Percentiles rank a stretch among this genome's conserved stretches.
These are phyloP conservation scores for Aspergillus saccharolyticus DNA, from an alignment of 495 filamentous ascomycete genomes.

Conservation along the genomic window DNA sequence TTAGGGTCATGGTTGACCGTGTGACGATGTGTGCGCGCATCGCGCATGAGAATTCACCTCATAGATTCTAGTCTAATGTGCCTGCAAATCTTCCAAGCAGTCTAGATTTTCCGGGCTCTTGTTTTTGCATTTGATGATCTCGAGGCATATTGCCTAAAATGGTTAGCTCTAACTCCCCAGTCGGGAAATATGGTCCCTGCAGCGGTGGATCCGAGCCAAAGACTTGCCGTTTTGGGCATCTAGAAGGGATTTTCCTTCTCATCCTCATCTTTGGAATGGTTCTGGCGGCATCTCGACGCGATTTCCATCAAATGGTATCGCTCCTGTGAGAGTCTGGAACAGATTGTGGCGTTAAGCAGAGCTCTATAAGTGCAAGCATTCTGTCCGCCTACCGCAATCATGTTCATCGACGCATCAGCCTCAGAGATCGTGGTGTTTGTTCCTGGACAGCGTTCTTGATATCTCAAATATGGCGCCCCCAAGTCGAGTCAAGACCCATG, in stretches of 20 bases:
- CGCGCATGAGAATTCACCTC: no score
- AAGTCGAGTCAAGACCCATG: constrained; percentile 5
- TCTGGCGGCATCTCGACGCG: not conserved
- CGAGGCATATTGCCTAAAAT: constrained; percentile 28
- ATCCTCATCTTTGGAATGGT: not conserved
- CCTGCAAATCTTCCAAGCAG: no score
- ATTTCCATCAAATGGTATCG: no score
- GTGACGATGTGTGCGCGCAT: no score
- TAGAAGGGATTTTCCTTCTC: not conserved
- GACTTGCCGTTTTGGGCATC: constrained; percentile 3
- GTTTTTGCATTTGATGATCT: constrained; percentile 4
- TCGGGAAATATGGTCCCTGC: constrained; percentile 18
- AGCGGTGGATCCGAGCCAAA: constrained; percentile 13
- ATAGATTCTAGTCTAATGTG: no score
- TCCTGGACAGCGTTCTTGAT: not conserved
- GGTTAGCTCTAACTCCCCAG: constrained; percentile 21
- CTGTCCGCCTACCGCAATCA: not conserved
- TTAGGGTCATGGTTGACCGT: no score
- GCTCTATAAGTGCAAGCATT: not conserved
- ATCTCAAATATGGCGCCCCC: constrained; percentile 22
- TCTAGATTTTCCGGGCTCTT: no score
- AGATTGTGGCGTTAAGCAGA: no score
- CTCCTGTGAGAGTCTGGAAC: no score
- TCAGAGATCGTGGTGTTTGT: not conserved
- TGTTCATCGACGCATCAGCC: not conserved